These are phyloP conservation scores for Leccinum ochraceum DNA, from an alignment of 768 basidiomycete genomes.

Conservation along the genomic window DNA sequence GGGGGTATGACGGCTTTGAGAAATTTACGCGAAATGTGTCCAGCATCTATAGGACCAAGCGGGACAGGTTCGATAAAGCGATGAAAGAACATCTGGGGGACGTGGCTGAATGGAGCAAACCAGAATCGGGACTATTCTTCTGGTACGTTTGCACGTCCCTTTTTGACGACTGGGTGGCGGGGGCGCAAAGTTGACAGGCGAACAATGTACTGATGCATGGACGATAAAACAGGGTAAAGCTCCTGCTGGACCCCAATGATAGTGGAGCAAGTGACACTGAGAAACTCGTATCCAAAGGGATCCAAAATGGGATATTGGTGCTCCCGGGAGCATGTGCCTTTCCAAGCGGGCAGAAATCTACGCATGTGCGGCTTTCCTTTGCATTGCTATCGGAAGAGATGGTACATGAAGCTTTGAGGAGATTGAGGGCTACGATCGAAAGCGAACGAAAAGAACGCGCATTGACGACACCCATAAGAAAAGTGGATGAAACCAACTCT, in stretches of 20 bases:
- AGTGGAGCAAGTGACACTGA: slow-evolving; percentile 57
- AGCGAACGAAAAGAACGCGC: slow-evolving; percentile 14
- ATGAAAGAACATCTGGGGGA: slow-evolving; percentile 70
- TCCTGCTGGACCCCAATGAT: slow-evolving; percentile 40
- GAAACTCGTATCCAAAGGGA: slow-evolving; percentile 60
- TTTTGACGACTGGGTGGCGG: no score
- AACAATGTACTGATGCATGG: no score
- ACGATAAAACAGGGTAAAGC: slow-evolving; percentile 49
- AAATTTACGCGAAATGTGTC: slow-evolving; percentile 64
- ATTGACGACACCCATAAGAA: background rate
- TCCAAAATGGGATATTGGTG: slow-evolving; percentile 78
- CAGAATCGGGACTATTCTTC: slow-evolving; percentile 32
- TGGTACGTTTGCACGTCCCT: background rate
- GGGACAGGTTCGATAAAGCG: slow-evolving; percentile 70
- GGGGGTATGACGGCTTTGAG: slow-evolving; percentile 77
- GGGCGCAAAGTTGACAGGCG: no score
- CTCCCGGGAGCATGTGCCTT: slow-evolving; percentile 79
- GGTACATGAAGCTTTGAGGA: slow-evolving; percentile 64
- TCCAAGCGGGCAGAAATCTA: slow-evolving; percentile 62
- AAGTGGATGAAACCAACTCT: no score
- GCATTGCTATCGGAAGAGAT: slow-evolving; percentile 56
- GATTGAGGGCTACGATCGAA: slow-evolving; percentile 44
- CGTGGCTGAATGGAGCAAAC: slow-evolving; percentile 64
- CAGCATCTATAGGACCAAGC: slow-evolving; percentile 61
- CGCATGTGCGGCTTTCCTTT: slow-evolving; percentile 76